Percentiles rank a stretch among this genome's conserved stretches.
phyloP scores from a whole-genome alignment of 2,329 filamentous ascomycete genomes.

The Amylocarpus encephaloides region DNA sequence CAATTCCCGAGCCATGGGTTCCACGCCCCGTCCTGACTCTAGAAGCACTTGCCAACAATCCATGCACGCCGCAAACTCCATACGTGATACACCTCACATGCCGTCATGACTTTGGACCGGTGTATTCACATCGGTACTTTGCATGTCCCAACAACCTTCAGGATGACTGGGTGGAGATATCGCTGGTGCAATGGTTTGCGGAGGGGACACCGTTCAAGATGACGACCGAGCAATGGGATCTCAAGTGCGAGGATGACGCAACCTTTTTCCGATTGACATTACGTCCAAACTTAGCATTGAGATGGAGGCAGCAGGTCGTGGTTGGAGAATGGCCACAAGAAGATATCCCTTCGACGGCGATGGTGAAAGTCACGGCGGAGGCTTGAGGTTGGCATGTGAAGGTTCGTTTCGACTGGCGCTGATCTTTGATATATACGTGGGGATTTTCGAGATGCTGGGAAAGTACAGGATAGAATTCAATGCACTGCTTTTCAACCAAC shows the following conservation, averaged over 20 bases:
- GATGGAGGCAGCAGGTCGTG: not conserved
- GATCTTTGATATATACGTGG: too few species aligned
- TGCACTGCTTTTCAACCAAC: not conserved
- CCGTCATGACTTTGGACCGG: conserved; percentile 24
- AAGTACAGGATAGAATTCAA: too few species aligned
- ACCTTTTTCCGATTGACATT: conserved; percentile 25
- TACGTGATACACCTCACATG: conserved; percentile 26
- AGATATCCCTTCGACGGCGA: too few species aligned
- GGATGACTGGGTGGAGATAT: conserved; percentile 24
- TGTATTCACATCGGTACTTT: conserved; percentile 27
- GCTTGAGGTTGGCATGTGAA: too few species aligned
- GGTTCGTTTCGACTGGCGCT: too few species aligned
- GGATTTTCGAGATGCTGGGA: too few species aligned
- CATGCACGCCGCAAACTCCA: conserved; percentile 15
- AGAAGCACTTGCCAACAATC: conserved; percentile 22
- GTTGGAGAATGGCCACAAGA: not conserved
- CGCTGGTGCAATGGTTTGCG: conserved; percentile 24
- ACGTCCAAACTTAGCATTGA: conserved; percentile 20
- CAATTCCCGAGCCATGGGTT: conserved; percentile 3
- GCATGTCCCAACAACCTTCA: conserved; percentile 18
- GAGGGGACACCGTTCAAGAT: conserved; percentile 21
- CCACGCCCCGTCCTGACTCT: conserved; percentile 15
- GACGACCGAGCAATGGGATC: conserved; percentile 26
- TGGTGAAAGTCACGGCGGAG: too few species aligned
- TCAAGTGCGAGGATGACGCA: conserved; percentile 22